A percentile compares a stretch with the other conserved stretches of the same genome.
Evolutionary conservation across 2,329 filamentous ascomycete genomes (phyloP).

Genomic region (Fusarium kyushuense): DNA sequence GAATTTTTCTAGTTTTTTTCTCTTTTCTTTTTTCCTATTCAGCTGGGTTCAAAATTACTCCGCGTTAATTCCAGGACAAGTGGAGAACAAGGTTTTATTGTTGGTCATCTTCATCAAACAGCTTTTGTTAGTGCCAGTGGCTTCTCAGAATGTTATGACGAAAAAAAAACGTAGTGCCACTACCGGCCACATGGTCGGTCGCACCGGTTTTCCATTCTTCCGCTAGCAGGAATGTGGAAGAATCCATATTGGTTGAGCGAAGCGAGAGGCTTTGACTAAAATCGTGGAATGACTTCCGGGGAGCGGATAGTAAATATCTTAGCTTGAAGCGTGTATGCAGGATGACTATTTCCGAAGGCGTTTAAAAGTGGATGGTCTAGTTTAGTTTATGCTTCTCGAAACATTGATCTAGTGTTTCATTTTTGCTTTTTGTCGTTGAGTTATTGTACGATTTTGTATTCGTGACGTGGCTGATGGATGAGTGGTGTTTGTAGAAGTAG

Average conservation of each 20-base stretch:
- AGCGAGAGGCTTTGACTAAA: neutral
- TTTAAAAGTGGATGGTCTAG: neutral
- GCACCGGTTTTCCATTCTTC: neutral
- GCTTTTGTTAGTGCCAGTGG: too few species aligned
- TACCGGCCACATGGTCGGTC: slow-evolving; percentile 19
- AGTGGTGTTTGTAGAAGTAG: neutral
- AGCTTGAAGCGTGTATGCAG: neutral
- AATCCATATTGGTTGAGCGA: neutral
- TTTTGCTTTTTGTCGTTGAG: neutral
- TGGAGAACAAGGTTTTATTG: neutral
- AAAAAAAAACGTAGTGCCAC: neutral
- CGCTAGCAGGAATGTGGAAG: neutral
- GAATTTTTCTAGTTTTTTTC: slow-evolving; percentile 12
- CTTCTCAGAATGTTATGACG: too few species aligned
- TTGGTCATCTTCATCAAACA: neutral
- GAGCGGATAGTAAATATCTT: neutral
- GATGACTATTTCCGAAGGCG: slow-evolving; percentile 2
- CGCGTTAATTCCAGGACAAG: neutral
- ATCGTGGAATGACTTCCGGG: neutral
- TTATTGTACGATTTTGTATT: neutral
- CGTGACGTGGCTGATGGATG: neutral
- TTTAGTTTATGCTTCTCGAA: neutral
- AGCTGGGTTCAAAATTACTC: neutral
- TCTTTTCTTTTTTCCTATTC: neutral
- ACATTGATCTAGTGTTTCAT: neutral